Conservation (phyloP, 1,139 yeast genomes). For the Blastobotrys capitulatus region DNA sequence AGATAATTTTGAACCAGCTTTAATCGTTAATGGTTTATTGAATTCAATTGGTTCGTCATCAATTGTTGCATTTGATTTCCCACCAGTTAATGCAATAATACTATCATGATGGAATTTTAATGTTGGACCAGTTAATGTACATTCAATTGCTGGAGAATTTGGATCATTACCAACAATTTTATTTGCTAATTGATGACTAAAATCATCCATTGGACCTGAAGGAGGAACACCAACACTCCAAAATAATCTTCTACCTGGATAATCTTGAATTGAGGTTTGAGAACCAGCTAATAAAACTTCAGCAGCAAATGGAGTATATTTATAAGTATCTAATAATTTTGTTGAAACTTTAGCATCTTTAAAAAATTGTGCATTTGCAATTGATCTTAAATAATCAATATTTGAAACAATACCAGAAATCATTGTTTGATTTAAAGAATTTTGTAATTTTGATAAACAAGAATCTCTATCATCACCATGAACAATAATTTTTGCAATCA, state of each 20-base stretch:
- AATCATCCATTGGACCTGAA: conserved; percentile 96
- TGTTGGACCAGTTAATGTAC: conserved; percentile 83
- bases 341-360: conserved; percentile 79
- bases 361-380: conserved; percentile 81
- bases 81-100: conserved; percentile 82
- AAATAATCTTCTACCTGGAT: conserved; percentile 83
- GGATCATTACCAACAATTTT: conserved; percentile 80
- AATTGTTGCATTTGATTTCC: conserved; percentile 58
- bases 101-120: conserved; percentile 76
- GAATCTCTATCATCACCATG: conserved; percentile 85
- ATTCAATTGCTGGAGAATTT: conserved; percentile 82
- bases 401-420: conserved; percentile 87
- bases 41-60: conserved; percentile 54
- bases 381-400: conserved; percentile 79
- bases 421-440: conserved; percentile 80
- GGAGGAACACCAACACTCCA: conserved; percentile 98
- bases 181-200: conserved; percentile 84
- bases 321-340: conserved; percentile 77
- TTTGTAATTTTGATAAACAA: conserved; percentile 67
- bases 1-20: conserved; percentile 69
- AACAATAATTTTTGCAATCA: conserved; percentile 92
- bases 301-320: conserved; percentile 74
- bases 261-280: conserved; percentile 92
- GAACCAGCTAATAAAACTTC: conserved; percentile 88
- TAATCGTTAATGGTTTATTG: conserved; percentile 67